A percentile compares a stretch with the other conserved stretches of the same genome.
phyloP scores from a whole-genome alignment of 2,329 filamentous ascomycete species.

The Immersiporthe knoxdaviesiana region DNA sequence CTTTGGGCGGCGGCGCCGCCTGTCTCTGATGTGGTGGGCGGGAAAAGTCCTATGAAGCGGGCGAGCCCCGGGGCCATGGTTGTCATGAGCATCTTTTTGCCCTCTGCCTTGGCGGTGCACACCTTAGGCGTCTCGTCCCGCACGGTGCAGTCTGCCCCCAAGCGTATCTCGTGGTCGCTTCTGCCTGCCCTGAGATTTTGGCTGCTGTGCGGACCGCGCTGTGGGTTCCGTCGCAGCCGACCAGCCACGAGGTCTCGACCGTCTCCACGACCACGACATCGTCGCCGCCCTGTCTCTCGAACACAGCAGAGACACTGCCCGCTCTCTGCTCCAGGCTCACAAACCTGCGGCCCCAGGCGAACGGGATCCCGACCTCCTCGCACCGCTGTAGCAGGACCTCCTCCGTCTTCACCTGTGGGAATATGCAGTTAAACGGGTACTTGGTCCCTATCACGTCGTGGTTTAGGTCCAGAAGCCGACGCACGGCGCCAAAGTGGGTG shows the following conservation, averaged over 20 bases:
- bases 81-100: conserved; percentile 6
- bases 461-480: conserved; percentile 14
- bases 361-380: conserved; percentile 19
- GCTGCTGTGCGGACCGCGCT: conserved; percentile 44
- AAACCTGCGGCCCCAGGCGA: conserved; percentile 19
- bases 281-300: not conserved
- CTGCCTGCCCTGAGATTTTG: conserved; percentile 43
- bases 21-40: not conserved
- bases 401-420: conserved; percentile 19
- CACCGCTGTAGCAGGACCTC: conserved; percentile 18
- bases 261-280: not conserved
- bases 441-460: conserved; percentile 27
- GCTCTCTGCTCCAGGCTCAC: not conserved
- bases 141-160: conserved; percentile 40
- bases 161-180: conserved; percentile 41
- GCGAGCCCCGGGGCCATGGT: conserved; percentile 7
- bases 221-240: conserved; percentile 48
- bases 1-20: not conserved
- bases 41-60: conserved; percentile 3
- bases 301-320: conserved; percentile 4
- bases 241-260: conserved; percentile 41
- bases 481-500: conserved; percentile 14
- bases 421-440: conserved; percentile 19
- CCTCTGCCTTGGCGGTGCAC: not conserved
- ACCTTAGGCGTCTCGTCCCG: conserved; percentile 28